Evolutionary conservation across 2,329 filamentous ascomycete genomes (phyloP).

Genomic region (Exophiala aquamarina): DNA sequence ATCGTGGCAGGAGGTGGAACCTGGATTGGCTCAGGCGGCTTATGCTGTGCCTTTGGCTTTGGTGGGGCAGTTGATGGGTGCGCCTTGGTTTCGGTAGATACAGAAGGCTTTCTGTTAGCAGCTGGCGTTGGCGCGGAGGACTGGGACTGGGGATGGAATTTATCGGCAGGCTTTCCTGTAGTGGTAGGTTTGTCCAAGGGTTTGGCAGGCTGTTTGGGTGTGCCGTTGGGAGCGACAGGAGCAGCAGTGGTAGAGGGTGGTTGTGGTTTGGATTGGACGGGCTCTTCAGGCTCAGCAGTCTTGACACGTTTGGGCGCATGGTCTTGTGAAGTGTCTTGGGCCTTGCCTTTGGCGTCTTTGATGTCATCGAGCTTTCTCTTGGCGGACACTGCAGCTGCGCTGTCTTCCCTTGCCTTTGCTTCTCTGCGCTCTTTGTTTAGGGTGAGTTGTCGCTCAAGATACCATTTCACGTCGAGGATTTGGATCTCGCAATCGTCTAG

Average conservation of each 20-base stretch:
- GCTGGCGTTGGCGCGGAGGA: background rate
- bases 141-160: constrained; percentile 6
- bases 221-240: background rate
- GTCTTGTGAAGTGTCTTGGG: constrained; percentile 10
- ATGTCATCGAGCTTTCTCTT: constrained; percentile 26
- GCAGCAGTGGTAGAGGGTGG: constrained; percentile 3
- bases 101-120: background rate
- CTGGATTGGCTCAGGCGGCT: constrained; percentile 12
- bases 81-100: constrained; percentile 14
- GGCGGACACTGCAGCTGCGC: constrained; percentile 13
- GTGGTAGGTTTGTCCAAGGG: constrained; percentile 9
- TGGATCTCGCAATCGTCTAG: constrained; percentile 29
- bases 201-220: background rate
- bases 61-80: constrained; percentile 2
- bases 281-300: constrained; percentile 19
- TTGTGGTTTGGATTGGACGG: constrained; percentile 8
- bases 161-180: constrained; percentile 12
- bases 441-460: constrained; percentile 26
- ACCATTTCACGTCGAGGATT: constrained; percentile 30
- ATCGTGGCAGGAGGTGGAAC: constrained; percentile 1
- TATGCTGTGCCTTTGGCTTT: constrained; percentile 10
- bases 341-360: constrained; percentile 15
- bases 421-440: constrained; percentile 25
- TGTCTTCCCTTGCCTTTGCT: constrained; percentile 24
- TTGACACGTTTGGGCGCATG: constrained; percentile 26